Evolutionary conservation across 352 stramenopile genomes (phyloP), one percentile per base, ranked within the genome.

Genomic region (Phytophthora podocarpi): DNA sequence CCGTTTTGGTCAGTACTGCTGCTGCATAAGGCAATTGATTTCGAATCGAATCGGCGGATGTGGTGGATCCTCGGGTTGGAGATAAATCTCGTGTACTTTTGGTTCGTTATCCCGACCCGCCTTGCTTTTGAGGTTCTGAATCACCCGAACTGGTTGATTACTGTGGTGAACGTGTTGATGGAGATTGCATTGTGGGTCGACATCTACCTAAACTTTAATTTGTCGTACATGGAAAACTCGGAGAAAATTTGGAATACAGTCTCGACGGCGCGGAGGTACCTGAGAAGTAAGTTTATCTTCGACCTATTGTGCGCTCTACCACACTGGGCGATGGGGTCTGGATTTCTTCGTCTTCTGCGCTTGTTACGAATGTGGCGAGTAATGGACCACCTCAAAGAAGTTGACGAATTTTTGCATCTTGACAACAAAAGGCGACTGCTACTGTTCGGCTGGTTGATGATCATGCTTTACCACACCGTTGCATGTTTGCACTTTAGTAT

Each of bases 401-500:
- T 80, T 8, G 75, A 89, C 23, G 65, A 71, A 1, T 76, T 72
- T 34, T 31, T 83, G 0, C 68, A 82, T 31, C 45, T 90, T 2
- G 76, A 66, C 10, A 87, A 77, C 67, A 81, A 76, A 32, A 64
- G 74, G 31, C 64, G 74, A 0, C 30, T 89, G 21, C n/a, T 87
- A 6, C 48, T 90, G 1, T 80, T 87, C 18, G 72, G 67, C 0
- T 58, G 77, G 21, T 35, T 87, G 15, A 69, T 90, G 40, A 41
- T 77, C 0, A 72, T 89, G 57, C 51, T 89, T 7, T 89, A 89
- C 21, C 81, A 90, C 23, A 70, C 78, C 4, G 62, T 87, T 7
- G 77, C 78, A 15, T 90, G 81, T 13, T 51, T 89, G 11, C 61
- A 89, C 37, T 90, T 88, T 46, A 87, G 76, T 10, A 61, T 84